Evolutionary conservation across 768 basidiomycete genomes (phyloP).

Genomic region (Suillus paluster): DNA sequence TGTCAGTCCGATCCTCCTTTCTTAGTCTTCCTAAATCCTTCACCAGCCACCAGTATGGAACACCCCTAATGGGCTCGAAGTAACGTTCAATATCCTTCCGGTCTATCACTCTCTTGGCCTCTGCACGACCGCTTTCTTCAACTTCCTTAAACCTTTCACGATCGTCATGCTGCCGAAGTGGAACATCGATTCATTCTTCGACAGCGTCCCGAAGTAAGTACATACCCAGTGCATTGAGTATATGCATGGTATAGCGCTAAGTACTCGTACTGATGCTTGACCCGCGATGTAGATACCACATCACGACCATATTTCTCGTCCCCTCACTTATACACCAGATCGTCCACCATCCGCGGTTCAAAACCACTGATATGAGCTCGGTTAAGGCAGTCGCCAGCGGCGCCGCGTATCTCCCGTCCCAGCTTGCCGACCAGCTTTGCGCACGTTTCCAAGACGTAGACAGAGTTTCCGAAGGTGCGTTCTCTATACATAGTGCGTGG

Average conservation of each 20-base stretch:
- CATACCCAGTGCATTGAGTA: neutral
- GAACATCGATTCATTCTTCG: constrained; percentile 51
- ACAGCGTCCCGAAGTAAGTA: constrained; percentile 56
- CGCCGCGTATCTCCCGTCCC: constrained; percentile 63
- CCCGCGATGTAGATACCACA: constrained; percentile 46
- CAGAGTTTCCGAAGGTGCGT: constrained; percentile 47
- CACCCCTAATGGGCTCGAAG: constrained; percentile 46
- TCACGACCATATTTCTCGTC: constrained; percentile 50
- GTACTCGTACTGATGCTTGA: neutral
- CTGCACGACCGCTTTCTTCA: constrained; percentile 49
- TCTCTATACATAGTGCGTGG: neutral
- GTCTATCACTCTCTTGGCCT: constrained; percentile 66
- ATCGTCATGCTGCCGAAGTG: constrained; percentile 56
- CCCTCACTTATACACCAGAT: constrained; percentile 65
- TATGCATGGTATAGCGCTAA: neutral
- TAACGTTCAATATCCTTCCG: constrained; percentile 57
- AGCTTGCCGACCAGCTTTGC: constrained; percentile 44
- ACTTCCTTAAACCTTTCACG: constrained; percentile 46
- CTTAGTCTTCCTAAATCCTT: constrained; percentile 48
- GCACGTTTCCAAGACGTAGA: constrained; percentile 34
- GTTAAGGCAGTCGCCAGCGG: constrained; percentile 46
- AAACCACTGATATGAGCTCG: constrained; percentile 52
- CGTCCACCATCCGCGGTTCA: constrained; percentile 48
- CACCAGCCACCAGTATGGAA: constrained; percentile 38
- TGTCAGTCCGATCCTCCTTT: constrained; percentile 49